phyloP scores from a whole-genome alignment of 2,329 filamentous ascomycete species.

The Alternaria incomplexa region DNA sequence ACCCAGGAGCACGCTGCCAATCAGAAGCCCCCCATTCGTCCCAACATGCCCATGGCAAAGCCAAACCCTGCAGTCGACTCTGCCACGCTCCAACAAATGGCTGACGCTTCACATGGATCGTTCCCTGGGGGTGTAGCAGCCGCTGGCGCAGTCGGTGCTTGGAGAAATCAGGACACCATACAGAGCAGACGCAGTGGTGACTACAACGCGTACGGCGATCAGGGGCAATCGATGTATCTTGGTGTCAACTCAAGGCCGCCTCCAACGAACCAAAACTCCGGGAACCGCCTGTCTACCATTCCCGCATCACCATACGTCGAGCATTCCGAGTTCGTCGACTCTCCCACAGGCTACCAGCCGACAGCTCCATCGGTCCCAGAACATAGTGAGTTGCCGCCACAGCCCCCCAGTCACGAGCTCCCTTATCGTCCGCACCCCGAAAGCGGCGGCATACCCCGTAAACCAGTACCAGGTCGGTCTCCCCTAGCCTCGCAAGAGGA shows the following conservation, averaged over 20 bases:
- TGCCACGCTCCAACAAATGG: constrained; percentile 80
- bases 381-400: constrained; percentile 36
- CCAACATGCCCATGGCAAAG: constrained; percentile 76
- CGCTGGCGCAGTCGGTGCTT: constrained; percentile 50
- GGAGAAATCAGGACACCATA: constrained; percentile 43
- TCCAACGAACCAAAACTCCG: constrained; percentile 59
- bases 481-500: constrained; percentile 45
- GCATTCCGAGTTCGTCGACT: constrained; percentile 46
- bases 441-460: constrained; percentile 42
- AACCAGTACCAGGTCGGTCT: constrained; percentile 52
- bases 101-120: constrained; percentile 67
- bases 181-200: constrained; percentile 43
- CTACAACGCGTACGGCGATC: constrained; percentile 27
- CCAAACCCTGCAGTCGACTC: constrained; percentile 85
- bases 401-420: constrained; percentile 29
- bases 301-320: constrained; percentile 53
- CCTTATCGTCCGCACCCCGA: constrained; percentile 33
- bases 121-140: constrained; percentile 44
- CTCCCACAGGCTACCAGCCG: constrained; percentile 39
- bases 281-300: constrained; percentile 53
- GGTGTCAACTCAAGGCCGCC: constrained; percentile 59
- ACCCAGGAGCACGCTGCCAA: constrained; percentile 78
- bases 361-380: constrained; percentile 46
- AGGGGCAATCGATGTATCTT: constrained; percentile 28
- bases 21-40: constrained; percentile 70